Conservation (phyloP, 192 early-diverging fungal species). For the Rhizoclosmatium globosum region DNA sequence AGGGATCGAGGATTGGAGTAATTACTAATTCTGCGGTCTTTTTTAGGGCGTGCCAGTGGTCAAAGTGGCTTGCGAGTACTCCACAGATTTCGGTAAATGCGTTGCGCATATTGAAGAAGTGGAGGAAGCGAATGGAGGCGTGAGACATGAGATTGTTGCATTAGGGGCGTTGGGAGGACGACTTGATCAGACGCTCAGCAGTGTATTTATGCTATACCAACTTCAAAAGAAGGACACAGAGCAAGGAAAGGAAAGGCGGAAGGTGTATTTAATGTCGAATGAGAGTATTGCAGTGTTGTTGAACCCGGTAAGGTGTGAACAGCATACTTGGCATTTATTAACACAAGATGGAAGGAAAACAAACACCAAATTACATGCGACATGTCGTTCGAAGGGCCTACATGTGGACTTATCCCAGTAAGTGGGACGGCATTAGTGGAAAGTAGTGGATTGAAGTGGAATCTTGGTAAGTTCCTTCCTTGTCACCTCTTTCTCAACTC, state of each 20-base stretch:
- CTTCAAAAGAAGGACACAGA: slow-evolving; percentile 55
- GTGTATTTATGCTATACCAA: slow-evolving; percentile 75
- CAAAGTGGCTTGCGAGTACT: slow-evolving; percentile 55
- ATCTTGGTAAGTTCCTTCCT: slow-evolving; percentile 69
- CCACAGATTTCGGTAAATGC: slow-evolving; percentile 94
- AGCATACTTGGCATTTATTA: too few species aligned
- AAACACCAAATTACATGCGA: slow-evolving; percentile 72
- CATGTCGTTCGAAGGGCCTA: slow-evolving; percentile 76
- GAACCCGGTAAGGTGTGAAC: slow-evolving; percentile 55
- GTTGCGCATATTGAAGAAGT: slow-evolving; percentile 56
- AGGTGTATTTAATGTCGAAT: slow-evolving; percentile 72
- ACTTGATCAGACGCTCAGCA: slow-evolving; percentile 88
- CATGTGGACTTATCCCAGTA: slow-evolving; percentile 89
- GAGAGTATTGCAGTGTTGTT: slow-evolving; percentile 80
- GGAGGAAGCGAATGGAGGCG: not conserved
- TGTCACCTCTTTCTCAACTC: not conserved
- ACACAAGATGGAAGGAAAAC: slow-evolving; percentile 52
- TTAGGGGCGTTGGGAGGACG: slow-evolving; percentile 85
- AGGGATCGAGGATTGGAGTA: not conserved
- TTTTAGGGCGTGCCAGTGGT: slow-evolving; percentile 47
- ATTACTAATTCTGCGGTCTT: not conserved
- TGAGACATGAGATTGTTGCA: slow-evolving; percentile 70
- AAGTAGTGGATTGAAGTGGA: slow-evolving; percentile 84
- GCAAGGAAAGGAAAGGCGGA: slow-evolving; percentile 54
- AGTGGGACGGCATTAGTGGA: slow-evolving; percentile 69